Evolutionary conservation across 2,329 filamentous ascomycete species (phyloP).

Genomic region (Penicillium thymicola): DNA sequence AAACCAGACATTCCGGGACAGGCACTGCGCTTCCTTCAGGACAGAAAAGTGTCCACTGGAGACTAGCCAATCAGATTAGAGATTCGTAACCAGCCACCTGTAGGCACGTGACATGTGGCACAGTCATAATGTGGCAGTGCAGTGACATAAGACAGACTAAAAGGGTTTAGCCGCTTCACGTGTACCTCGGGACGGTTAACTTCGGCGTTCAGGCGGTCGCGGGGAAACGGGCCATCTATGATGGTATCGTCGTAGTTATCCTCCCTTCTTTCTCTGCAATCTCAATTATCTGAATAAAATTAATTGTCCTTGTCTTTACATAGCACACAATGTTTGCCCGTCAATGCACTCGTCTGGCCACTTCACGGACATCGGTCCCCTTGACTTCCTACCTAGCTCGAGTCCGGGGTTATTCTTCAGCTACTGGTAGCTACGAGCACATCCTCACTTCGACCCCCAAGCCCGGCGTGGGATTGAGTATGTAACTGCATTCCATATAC

Average conservation of each 20-base stretch:
- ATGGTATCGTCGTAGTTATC: not conserved
- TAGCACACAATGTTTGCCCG: conserved; percentile 38
- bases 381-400: conserved; percentile 37
- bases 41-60: conserved; percentile 37
- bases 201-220: conserved; percentile 24
- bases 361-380: conserved; percentile 49
- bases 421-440: conserved; percentile 64
- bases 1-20: conserved; percentile 16
- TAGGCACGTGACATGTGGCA: conserved; percentile 1
- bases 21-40: conserved; percentile 16
- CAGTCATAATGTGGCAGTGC: not conserved
- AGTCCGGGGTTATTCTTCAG: conserved; percentile 42
- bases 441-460: conserved; percentile 78
- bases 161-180: not conserved
- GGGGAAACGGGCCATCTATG: conserved; percentile 14
- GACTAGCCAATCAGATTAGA: conserved; percentile 14
- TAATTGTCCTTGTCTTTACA: not conserved
- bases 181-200: conserved; percentile 26
- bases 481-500: conserved; percentile 17
- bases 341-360: conserved; percentile 59
- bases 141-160: not conserved
- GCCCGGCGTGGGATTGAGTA: conserved; percentile 88
- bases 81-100: conserved; percentile 21
- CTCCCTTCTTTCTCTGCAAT: not conserved
- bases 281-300: not conserved